Evolutionary conservation across 495 filamentous ascomycete species (phyloP).

Genomic region (Xylona heveae): DNA sequence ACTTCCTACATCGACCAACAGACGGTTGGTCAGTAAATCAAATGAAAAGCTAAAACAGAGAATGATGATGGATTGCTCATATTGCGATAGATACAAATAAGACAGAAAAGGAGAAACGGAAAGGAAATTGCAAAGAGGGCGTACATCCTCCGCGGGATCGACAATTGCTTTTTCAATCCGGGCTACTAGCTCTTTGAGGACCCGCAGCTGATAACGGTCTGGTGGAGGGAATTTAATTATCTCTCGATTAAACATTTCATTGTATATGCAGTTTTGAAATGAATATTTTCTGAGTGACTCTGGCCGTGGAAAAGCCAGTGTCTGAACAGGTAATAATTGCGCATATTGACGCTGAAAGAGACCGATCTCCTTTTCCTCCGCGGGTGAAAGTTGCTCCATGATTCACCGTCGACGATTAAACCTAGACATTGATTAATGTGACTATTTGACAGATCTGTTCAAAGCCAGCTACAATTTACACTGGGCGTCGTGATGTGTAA

Average conservation of each 20-base stretch:
- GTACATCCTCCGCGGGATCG: slow-evolving; percentile 72
- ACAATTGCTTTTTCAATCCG: slow-evolving; percentile 44
- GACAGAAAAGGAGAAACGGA: slow-evolving; percentile 4
- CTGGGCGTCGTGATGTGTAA: no score
- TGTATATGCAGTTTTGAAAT: slow-evolving; percentile 40
- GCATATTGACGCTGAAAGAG: slow-evolving; percentile 40
- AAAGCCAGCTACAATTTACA: no score
- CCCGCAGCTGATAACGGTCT: slow-evolving; percentile 40
- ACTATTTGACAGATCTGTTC: no score
- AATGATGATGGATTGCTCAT: background rate
- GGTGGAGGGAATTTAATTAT: slow-evolving; percentile 31
- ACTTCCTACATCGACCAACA: slow-evolving; percentile 36
- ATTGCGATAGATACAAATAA: background rate
- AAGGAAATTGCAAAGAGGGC: slow-evolving; percentile 11
- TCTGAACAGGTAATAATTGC: slow-evolving; percentile 35
- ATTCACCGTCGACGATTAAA: no score
- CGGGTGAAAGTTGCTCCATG: no score
- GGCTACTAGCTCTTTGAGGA: slow-evolving; percentile 45
- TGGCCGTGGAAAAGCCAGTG: slow-evolving; percentile 31
- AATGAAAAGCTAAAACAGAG: slow-evolving; percentile 4
- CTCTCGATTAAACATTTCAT: slow-evolving; percentile 37
- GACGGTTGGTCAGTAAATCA: slow-evolving; percentile 9
- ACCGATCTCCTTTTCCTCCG: slow-evolving; percentile 14
- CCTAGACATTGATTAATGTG: no score
- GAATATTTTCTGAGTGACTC: slow-evolving; percentile 25